phyloP scores from a whole-genome alignment of 2,329 filamentous ascomycete genomes.

The Ophiobolus disseminans region DNA sequence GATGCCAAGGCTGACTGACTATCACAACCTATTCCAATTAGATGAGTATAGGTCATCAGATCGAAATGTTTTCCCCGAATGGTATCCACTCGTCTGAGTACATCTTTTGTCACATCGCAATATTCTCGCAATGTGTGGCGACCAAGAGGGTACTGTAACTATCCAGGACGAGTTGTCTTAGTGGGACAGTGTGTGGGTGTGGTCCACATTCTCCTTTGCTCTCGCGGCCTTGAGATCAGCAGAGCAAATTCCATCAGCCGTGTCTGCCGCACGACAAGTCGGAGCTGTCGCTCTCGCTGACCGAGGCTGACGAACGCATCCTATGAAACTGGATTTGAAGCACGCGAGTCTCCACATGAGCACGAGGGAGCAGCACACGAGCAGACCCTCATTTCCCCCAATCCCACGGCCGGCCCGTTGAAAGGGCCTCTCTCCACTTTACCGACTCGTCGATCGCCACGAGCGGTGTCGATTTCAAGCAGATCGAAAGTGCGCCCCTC shows the following conservation, averaged over 20 bases:
- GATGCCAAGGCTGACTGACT: constrained; percentile 13
- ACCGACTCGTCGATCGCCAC: constrained; percentile 23
- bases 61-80: no score
- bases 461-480: constrained; percentile 9
- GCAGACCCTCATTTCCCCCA: constrained; percentile 25
- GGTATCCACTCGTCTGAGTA: background rate
- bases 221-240: background rate
- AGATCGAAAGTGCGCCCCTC: constrained; percentile 4
- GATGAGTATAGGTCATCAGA: no score
- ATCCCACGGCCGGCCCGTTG: constrained; percentile 17
- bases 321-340: constrained; percentile 10
- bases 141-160: no score
- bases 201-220: background rate
- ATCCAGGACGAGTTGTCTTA: no score
- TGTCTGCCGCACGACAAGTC: background rate
- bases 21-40: constrained; percentile 6
- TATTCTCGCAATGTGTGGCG: no score
- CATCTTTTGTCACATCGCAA: background rate
- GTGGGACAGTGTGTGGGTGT: no score
- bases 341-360: constrained; percentile 28
- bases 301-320: constrained; percentile 9
- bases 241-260: background rate
- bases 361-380: constrained; percentile 30
- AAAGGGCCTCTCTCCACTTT: constrained; percentile 20
- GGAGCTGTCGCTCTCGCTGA: constrained; percentile 3